phyloP scores from a whole-genome alignment of 345 rosid species.

The Psidium friedrichsthalianum region DNA sequence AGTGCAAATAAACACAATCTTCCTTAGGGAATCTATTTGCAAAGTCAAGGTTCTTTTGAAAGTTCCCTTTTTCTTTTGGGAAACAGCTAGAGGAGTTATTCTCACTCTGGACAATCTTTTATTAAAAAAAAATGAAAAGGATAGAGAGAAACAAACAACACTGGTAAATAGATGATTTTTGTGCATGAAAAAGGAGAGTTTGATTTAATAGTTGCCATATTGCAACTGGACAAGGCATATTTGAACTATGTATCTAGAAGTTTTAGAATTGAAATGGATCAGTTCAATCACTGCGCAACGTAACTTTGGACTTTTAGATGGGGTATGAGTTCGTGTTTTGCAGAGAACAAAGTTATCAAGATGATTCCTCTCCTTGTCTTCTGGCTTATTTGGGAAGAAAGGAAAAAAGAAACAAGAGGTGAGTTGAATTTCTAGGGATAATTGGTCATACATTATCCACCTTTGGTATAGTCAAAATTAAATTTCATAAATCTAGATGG shows the following conservation, averaged over 20 bases:
- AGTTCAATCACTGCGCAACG: background rate
- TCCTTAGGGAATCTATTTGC: background rate
- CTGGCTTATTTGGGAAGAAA: background rate
- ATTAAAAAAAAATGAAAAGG: background rate
- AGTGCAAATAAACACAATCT: background rate
- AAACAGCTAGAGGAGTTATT: background rate
- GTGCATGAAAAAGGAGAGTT: background rate
- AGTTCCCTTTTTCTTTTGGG: background rate
- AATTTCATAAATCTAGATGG: background rate
- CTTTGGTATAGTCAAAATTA: background rate
- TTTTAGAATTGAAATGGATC: background rate
- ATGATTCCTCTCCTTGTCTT: background rate
- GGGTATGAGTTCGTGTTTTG: background rate
- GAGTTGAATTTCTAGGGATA: background rate
- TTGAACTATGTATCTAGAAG: background rate
- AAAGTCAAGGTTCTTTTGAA: background rate
- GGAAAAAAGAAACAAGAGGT: background rate
- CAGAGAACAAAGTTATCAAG: background rate
- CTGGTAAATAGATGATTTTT: background rate
- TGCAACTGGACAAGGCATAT: background rate
- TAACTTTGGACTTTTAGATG: background rate
- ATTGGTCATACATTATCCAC: background rate
- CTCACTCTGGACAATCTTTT: background rate
- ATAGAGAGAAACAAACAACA: background rate
- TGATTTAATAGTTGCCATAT: background rate